Base-by-base conservation (phyloP, 2,329 filamentous ascomycete species). In the Aureobasidium leucospermi region DNA sequence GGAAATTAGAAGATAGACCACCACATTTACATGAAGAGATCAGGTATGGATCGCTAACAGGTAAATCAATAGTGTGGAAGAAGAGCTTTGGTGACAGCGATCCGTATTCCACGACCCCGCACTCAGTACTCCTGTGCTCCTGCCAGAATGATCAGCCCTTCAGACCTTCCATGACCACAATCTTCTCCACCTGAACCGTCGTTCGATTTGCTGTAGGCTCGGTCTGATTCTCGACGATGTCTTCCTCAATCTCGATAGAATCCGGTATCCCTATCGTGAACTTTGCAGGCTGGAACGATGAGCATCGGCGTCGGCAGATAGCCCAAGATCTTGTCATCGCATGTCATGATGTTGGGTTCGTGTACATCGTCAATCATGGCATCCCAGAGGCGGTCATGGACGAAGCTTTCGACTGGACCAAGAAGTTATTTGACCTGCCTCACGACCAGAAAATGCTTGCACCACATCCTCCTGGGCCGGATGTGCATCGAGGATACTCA, bases 351-450 rank as follows among this genome's bases (percentile, higher is more conserved):
- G 67, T 72, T 8, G 75, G 75, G 2, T 77, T 77, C 60, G 74
- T 76, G 39, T 75, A 76, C 60, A 65, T 78, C 31, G 68, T 65
- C 55, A 74, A 74, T 46, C 73, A 76, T 58, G 73, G 72, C 1
- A 62, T 78, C 0, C 58, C 64, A 3, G 64, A 65, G 38, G 64
- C 69, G 31, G 60, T 63, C 34, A 65, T 75, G 1, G 64, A 68
- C 10, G 60, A 69, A 62, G 63, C 63, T 13, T 67, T 67, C 59
- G 32, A 52, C 1, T 61, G 70, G 66, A 68, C 67, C 2, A 70
- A 70, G 43, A 65, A 63, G 13, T 74, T 77, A 64, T 76, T 77
- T 63, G 63, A 59, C 31, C 66, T 76, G 1, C 69, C 70, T 0
- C 59, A 66, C 4, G 64, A 67, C 10, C 67, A 67, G 1, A 76